phyloP scores from a whole-genome alignment of 805 yeast species.

The Ogataea minuta region DNA sequence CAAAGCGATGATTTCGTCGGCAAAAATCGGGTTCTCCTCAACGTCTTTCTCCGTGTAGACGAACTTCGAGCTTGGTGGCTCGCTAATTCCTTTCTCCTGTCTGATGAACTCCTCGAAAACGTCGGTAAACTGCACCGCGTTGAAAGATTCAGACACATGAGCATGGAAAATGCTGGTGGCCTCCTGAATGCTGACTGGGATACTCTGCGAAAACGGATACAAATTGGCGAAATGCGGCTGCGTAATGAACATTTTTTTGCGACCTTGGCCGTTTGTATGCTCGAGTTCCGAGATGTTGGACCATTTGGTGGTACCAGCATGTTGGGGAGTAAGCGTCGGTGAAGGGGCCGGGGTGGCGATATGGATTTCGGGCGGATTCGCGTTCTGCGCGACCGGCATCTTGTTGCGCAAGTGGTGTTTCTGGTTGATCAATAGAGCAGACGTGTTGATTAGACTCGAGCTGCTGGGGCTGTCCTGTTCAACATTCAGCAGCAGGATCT shows the following conservation, averaged over 20 bases:
- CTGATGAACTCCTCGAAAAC: constrained; percentile 69
- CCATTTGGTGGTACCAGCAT: constrained; percentile 30
- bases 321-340: constrained; percentile 59
- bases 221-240: constrained; percentile 35
- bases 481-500: constrained; percentile 37
- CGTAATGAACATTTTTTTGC: constrained; percentile 33
- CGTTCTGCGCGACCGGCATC: constrained; percentile 35
- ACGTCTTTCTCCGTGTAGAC: constrained; percentile 29
- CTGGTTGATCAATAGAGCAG: constrained; percentile 32
- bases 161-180: constrained; percentile 67
- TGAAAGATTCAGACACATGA: constrained; percentile 63
- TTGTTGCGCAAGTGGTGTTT: constrained; percentile 32
- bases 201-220: constrained; percentile 33
- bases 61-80: constrained; percentile 9
- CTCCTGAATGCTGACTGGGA: constrained; percentile 76
- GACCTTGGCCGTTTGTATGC: constrained; percentile 31
- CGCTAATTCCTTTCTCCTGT: constrained; percentile 46
- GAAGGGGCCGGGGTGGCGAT: constrained; percentile 89
- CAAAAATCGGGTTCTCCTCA: constrained; percentile 36
- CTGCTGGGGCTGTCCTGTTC: constrained; percentile 19
- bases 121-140: constrained; percentile 67
- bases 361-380: constrained; percentile 45
- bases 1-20: constrained; percentile 41
- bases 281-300: constrained; percentile 31
- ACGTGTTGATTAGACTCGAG: constrained; percentile 25